These are phyloP conservation scores for Nothophytophthora sp. DNA, from an alignment of 352 stramenopile species.

Conservation along the genomic window DNA sequence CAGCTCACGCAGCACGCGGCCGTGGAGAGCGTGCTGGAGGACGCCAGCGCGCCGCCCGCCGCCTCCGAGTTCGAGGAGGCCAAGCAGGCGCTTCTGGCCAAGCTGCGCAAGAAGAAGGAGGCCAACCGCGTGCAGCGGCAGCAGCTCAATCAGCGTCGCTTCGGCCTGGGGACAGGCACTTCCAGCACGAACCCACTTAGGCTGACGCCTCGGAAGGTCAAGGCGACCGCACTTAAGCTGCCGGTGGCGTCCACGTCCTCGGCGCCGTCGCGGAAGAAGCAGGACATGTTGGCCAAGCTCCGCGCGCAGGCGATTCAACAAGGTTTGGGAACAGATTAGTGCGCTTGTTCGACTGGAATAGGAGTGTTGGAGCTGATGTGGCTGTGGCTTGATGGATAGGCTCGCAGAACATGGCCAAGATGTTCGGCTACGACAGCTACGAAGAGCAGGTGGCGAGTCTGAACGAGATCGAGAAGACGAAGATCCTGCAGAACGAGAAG, in stretches of 20 bases:
- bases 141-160: constrained; percentile 47
- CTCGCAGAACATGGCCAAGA: constrained; percentile 66
- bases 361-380: not conserved
- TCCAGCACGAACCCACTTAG: not conserved
- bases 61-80: constrained; percentile 56
- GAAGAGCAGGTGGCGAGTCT: constrained; percentile 70
- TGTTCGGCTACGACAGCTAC: constrained; percentile 77
- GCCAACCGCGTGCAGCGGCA: constrained; percentile 45
- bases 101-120: constrained; percentile 70
- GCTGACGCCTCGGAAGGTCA: constrained; percentile 40
- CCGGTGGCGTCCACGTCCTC: constrained; percentile 41
- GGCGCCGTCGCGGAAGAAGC: constrained; percentile 50
- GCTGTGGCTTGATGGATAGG: constrained; percentile 5
- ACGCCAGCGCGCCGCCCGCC: constrained; percentile 14
- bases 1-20: constrained; percentile 45
- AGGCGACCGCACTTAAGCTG: constrained; percentile 41
- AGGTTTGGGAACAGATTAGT: constrained; percentile 14
- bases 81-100: constrained; percentile 59
- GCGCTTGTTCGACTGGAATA: not conserved
- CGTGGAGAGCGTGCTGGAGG: constrained; percentile 30
- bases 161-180: constrained; percentile 18
- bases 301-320: constrained; percentile 64
- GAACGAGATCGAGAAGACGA: constrained; percentile 69
- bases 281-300: constrained; percentile 57
- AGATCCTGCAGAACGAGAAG: constrained; percentile 37